These are phyloP conservation scores for Spongiforma sp. DNA, from an alignment of 1,284 basidiomycete genomes.

Conservation along the genomic window DNA sequence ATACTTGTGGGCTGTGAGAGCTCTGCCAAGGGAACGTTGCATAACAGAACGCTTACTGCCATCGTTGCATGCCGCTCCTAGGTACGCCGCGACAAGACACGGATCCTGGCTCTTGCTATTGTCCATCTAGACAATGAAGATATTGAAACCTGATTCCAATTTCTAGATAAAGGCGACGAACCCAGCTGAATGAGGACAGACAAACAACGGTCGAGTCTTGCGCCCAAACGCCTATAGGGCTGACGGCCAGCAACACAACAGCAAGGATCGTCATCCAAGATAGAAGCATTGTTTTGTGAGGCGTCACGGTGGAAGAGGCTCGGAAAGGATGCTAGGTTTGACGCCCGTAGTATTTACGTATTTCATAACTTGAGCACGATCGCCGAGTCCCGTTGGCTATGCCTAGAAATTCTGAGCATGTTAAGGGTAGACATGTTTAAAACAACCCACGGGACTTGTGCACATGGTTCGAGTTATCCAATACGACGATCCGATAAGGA, in stretches of 20 bases:
- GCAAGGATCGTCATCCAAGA: constrained; percentile 21
- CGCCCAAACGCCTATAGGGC: constrained; percentile 21
- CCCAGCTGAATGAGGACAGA: constrained; percentile 29
- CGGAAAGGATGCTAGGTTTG: no score
- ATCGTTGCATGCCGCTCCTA: constrained; percentile 35
- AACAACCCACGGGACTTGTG: no score
- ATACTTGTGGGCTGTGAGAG: constrained; percentile 6
- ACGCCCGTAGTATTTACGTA: no score
- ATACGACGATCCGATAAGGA: no score
- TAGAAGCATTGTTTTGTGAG: constrained; percentile 8
- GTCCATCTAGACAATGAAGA: constrained; percentile 30
- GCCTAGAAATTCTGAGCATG: no score
- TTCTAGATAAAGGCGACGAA: constrained; percentile 8
- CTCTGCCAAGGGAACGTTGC: not conserved
- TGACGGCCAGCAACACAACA: constrained; percentile 17
- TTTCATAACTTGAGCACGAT: no score
- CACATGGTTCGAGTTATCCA: no score
- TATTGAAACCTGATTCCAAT: not conserved
- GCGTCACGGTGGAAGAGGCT: no score
- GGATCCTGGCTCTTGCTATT: constrained; percentile 40
- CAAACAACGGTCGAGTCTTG: constrained; percentile 27
- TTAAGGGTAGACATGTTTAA: no score
- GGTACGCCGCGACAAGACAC: constrained; percentile 40
- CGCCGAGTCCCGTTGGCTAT: no score
- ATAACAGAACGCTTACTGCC: constrained; percentile 33